Evolutionary conservation across 139 green algal species (phyloP), one percentile per base, ranked within the genome.

Genomic region (Trebouxia sp.): DNA sequence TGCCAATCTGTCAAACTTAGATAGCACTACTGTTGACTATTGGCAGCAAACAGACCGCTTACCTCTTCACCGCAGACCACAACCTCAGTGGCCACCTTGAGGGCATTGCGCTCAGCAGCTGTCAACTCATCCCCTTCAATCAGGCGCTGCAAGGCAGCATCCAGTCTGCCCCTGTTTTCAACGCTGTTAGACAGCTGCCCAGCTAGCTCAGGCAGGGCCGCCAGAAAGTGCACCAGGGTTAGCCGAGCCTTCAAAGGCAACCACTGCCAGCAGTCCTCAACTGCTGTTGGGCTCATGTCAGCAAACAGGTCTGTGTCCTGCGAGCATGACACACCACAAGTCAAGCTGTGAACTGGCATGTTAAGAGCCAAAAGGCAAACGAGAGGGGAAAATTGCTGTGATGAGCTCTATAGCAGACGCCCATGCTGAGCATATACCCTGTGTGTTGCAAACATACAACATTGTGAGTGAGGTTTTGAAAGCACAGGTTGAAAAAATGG

Each of bases 241-340:
- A 72, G n/a, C 14, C 62, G 62, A 1, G 62, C 32, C 35, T 72
- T 42, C 35, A 72, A 8, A 3, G 62, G 62, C 32, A 72, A 15
- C 62, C 62, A 72, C 35, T 72, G 62, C 62, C 62, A 72, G 9
- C 32, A 32, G 1, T 72, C 62, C 15, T 72, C 35, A 42, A 72
- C 37, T 2, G 62, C 12, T 9, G 12, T 72, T 24, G 62, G 37
- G 10, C 37, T 43, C 62, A 72, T 72, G 12, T 72, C 62, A 28
- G 62, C 62, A 72, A 72, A 72, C 32, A 72, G 62, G 62, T 72
- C 62, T 39, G 62, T 72, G 62, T 72, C 62, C 62, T 72, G 32
- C 62, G 43, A 24, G 28, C 58, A 69, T 3, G 24, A 41, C 47
- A 53, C 58, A 69, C 1, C 28, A 41, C 47, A 53, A 53, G 47